Percentiles rank a stretch among this genome's conserved stretches.
Conservation (phyloP, 345 rosid genomes). For the Moringa oleifera region DNA sequence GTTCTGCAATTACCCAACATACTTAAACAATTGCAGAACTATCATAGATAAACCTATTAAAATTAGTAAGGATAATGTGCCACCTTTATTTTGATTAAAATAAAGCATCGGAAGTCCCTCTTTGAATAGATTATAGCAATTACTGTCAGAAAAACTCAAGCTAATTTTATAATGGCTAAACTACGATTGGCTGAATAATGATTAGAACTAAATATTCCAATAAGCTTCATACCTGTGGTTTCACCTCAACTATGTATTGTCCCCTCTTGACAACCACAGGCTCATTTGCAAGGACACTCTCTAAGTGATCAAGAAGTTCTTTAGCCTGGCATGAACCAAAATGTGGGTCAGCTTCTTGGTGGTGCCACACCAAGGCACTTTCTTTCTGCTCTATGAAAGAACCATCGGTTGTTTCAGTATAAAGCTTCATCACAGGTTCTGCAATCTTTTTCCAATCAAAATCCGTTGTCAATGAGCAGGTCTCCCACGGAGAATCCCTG, state of each 20-base stretch:
- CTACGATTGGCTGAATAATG: too few species aligned
- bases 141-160: too few species aligned
- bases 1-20: too few species aligned
- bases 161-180: too few species aligned
- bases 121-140: too few species aligned
- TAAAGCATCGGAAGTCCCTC: too few species aligned
- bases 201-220: background rate
- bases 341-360: slow-evolving; percentile 64
- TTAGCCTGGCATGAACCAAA: slow-evolving; percentile 76
- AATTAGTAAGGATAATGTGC: too few species aligned
- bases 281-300: slow-evolving; percentile 75
- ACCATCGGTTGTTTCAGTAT: slow-evolving; percentile 77
- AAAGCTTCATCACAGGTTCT: slow-evolving; percentile 72
- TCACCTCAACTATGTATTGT: slow-evolving; percentile 75
- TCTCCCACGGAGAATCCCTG: slow-evolving; percentile 54
- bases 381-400: slow-evolving; percentile 76
- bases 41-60: too few species aligned
- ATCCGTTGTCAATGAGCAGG: slow-evolving; percentile 30
- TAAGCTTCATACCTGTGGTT: slow-evolving; percentile 64
- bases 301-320: slow-evolving; percentile 85
- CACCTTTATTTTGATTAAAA: too few species aligned
- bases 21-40: too few species aligned
- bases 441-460: slow-evolving; percentile 63
- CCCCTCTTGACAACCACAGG: slow-evolving; percentile 87
- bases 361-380: slow-evolving; percentile 85